phyloP scores from a whole-genome alignment of 2,329 filamentous ascomycete genomes.

The Zopfia rhizophila region DNA sequence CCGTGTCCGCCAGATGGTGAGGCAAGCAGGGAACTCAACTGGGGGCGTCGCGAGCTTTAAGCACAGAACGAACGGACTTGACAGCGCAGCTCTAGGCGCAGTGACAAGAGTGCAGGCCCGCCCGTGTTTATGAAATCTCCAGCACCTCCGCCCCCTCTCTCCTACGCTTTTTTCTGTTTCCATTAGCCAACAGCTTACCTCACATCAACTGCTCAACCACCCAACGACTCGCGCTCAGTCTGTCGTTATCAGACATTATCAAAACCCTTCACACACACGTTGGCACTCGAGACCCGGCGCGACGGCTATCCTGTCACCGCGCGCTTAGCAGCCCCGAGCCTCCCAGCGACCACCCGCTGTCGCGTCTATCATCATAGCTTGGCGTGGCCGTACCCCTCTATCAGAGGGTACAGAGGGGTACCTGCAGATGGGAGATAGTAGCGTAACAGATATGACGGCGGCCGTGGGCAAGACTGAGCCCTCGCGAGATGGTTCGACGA shows the following conservation, averaged over 20 bases:
- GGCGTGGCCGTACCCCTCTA: slow-evolving; percentile 50
- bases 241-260: slow-evolving; percentile 58
- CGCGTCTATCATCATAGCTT: slow-evolving; percentile 46
- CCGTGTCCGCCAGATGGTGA: slow-evolving; percentile 21
- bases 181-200: slow-evolving; percentile 62
- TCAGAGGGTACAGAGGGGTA: slow-evolving; percentile 51
- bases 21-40: slow-evolving; percentile 4
- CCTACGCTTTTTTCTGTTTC: slow-evolving; percentile 47
- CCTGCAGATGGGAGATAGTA: slow-evolving; percentile 63
- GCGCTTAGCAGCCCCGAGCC: slow-evolving; percentile 50
- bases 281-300: slow-evolving; percentile 44
- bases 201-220: slow-evolving; percentile 54
- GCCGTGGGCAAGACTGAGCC: slow-evolving; percentile 58
- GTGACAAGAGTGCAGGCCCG: slow-evolving; percentile 25
- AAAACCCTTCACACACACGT: slow-evolving; percentile 50
- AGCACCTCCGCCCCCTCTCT: slow-evolving; percentile 46
- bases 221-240: slow-evolving; percentile 36
- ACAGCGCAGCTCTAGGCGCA: slow-evolving; percentile 27
- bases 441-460: slow-evolving; percentile 56
- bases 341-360: slow-evolving; percentile 33
- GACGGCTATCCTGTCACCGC: slow-evolving; percentile 44
- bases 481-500: slow-evolving; percentile 57
- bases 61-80: slow-evolving; percentile 23
- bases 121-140: slow-evolving; percentile 45
- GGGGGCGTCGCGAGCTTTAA: slow-evolving; percentile 30